phyloP scores from a whole-genome alignment of 1,284 basidiomycete genomes.

The Volvariella surrecta region DNA sequence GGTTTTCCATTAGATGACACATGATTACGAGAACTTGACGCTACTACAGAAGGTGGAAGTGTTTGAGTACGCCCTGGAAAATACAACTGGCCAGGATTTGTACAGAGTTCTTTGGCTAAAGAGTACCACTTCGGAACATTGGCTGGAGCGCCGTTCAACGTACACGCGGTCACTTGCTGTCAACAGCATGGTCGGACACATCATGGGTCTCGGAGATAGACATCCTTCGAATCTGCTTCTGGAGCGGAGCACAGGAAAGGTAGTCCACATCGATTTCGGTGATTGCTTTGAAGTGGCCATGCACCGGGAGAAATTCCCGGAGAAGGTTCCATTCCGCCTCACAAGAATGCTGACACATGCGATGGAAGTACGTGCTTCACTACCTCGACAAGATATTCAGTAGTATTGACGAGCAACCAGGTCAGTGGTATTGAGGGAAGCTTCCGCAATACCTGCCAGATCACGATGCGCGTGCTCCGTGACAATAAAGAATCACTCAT shows the following conservation, averaged over 20 bases:
- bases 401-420: slow-evolving; percentile 25
- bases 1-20: slow-evolving; percentile 91
- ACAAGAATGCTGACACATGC: slow-evolving; percentile 99
- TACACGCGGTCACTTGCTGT: slow-evolving; percentile 95
- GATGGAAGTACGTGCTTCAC: slow-evolving; percentile 74
- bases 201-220: slow-evolving; percentile 95
- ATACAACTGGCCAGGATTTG: slow-evolving; percentile 98
- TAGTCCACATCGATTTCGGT: slow-evolving; percentile 97
- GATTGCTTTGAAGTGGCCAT: slow-evolving; percentile 94
- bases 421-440: slow-evolving; percentile 97
- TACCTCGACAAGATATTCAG: slow-evolving; percentile 8
- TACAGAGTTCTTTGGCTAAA: slow-evolving; percentile 98
- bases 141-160: slow-evolving; percentile 95
- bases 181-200: slow-evolving; percentile 96
- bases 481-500: slow-evolving; percentile 97
- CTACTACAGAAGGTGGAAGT: slow-evolving; percentile 98
- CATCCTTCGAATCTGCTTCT: slow-evolving; percentile 96
- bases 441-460: slow-evolving; percentile 94
- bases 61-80: slow-evolving; percentile 98
- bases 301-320: slow-evolving; percentile 97
- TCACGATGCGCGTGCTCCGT: slow-evolving; percentile 93
- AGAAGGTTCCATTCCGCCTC: slow-evolving; percentile 97
- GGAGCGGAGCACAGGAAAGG: slow-evolving; percentile 89
- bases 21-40: slow-evolving; percentile 94
- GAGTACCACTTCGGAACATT: slow-evolving; percentile 92